Base-by-base conservation (phyloP, 768 basidiomycete genomes). In the Trametes cubensis region DNA sequence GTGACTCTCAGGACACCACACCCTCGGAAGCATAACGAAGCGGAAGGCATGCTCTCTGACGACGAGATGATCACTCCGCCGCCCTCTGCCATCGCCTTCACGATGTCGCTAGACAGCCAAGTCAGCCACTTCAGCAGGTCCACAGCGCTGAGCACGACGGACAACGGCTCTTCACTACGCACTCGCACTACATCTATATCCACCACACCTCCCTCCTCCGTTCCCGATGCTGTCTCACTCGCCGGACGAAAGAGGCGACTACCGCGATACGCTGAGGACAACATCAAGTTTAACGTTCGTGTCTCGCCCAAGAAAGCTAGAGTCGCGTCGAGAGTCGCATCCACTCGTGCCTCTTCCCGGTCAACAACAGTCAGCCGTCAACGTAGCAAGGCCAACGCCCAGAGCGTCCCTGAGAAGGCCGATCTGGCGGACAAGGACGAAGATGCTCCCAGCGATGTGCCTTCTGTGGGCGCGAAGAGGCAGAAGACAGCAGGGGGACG, bases 1-100 rank as follows among this genome's bases (percentile, higher is more conserved):
- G 76, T 83, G 34, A 90, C 89, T 0, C 76, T 90, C 61, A 83
- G 80, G 59, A 90, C 89, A 3, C 89, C 89, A 11, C 72, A 47
- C 38, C 48, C 25, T 21, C 48, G 54, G n/a, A 38, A 44, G 10
- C 17, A 1, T n/a, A 1, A 25, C 11, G 13, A 10, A 15, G 39
- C 40, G 10, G 57, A 58, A 40, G 39, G 20, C 26, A 59, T 52
- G 58, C 49, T 59, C 28, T 44, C 59, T 11, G 64, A 61, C 30
- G 60, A 61, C 23, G 49, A 56, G 41, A 65, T 65, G 60, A 46
- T 58, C 49, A 61, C 64, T 4, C 60, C 63, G 4, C 63, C 63
- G 1, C 63, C 58, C 2, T 47, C 55, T 8, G 28, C 40, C 4
- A 79, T 60, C 75, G 73, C 44, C 65, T 73, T 44, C 64, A 59